Evolutionary conservation across 306 rosid genomes (phyloP), one percentile per base, ranked within the genome.

Genomic region (Pyrus communis): DNA sequence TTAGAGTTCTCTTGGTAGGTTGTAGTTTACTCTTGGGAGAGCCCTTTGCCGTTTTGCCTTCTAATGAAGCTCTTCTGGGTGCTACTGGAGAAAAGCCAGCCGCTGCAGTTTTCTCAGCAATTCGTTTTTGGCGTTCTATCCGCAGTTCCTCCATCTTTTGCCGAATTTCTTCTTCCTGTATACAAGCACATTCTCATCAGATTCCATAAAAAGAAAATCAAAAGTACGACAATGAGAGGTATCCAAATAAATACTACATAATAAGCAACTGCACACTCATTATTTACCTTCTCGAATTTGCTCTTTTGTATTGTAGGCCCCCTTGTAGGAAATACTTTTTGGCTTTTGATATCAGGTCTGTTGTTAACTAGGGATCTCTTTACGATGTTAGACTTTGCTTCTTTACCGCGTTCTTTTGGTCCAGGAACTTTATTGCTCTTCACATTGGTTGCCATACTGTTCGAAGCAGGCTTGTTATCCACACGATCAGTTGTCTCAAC

Each of bases 91-190:
- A 71, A 71, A 79, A 75, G 69, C 88, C 82, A 49, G 60, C 64
- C 38, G 88, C 82, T 55, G 91, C 88, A 65, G 88, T 85, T 87
- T 89, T 87, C 82, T 87, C 93, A 4, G 89, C 86, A 4, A 89
- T 89, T 87, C 93, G 85, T 73, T 85, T 85, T 81, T 85, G 89
- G 55, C 89, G 89, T 80, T 89, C 88, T 4, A 21, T 72, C 55
- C 11, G 7, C 81, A 79, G 22, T 76, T 87, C 91, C 71, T 89
- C 93, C 91, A 74, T 82, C 83, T 73, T 85, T 81, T 80, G 85
- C 78, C 93, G 71, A 4, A 68, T 80, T 83, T 89, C 93, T 71
- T 89, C 91, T 85, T 89, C 93, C 91, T 87, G 78, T 83, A 57
- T 62, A 77, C 71, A 73, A 75, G 18, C 74, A 74, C 74, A 57